Evolutionary conservation across 164 flowering plant genomes (phyloP), one percentile per base, ranked within the genome.

Genomic region (Stephania cephalantha): DNA sequence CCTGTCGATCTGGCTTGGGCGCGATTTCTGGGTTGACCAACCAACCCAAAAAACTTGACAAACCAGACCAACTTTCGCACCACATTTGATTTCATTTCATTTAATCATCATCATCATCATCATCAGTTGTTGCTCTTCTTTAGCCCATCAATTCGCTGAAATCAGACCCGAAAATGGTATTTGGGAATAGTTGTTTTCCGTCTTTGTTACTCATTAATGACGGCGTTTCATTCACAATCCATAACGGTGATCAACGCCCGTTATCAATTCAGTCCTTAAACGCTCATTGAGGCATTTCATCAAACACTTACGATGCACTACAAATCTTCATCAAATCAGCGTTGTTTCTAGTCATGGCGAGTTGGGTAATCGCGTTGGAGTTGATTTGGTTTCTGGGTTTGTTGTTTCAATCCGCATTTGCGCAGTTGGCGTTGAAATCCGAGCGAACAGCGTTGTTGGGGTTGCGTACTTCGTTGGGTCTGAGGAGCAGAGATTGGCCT

Each of bases 401-500:
- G 5, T 72, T 76, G 11, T 58, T 71, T 72, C 68, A 55, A 7
- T 71, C 71, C 29, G 45, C 82, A 67, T 77, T 79, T 17, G 76
- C 50, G 50, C 82, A 69, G 25, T 55, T 79, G 73, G 30, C 66
- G 72, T 77, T 79, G 1, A 8, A 18, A 10, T 22, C 45, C 9
- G 99, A 95, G 74, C 71, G 79, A 22, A 72, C 55, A 20, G 93
- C 94, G 52, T 79, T 94, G 71, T 81, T 87, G 58, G 71, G 80
- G 22, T 85, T 95, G 73, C 83, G 99, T 79, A 90, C 97, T 58
- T 86, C 99, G 9, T 78, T 95, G 63, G 97, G 99, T 69, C 66
- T 95, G 68, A 85, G 99, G 74, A 79, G 84, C 73, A 87, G 68
- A 79, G 97, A 95, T 4, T 95, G 99, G 99, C 99, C 99, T 1